Base-by-base conservation (phyloP, 306 rosid species). In the Carpinus viminea region DNA sequence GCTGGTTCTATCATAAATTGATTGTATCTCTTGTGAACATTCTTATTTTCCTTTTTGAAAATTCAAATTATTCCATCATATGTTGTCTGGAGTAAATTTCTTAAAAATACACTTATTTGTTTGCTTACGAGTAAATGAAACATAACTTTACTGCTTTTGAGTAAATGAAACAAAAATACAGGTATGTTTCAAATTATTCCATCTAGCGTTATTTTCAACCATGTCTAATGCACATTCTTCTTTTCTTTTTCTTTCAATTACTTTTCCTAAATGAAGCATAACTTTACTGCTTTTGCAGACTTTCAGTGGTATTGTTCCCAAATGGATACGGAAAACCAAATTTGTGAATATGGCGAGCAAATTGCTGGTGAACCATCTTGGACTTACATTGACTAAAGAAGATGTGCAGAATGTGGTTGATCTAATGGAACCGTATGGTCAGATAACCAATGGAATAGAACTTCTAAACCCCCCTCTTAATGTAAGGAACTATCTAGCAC, bases 371-470 rank as follows among this genome's bases (percentile, higher is more conserved):
- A 88, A 86, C 87, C 97, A 92, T 90, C 90, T 94, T 74, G 98
- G 98, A 68, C 82, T 94, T 55, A 78, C 89, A 78, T 83, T 94
- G 84, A 82, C 97, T 72, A 88, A 88, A 80, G 92, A 89, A 73
- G 98, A 92, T 87, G 79, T 94, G 80, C 90, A 89, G 83, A 88
- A 76, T 73, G 97, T 89, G 89, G 98, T 91, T 80, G 97, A 92
- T 72, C 84, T 92, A 78, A 94, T 94, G 98, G 98, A 94, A 75
- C 98, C 98, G 57, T 94, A 94, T 84, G 98, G 98, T 68, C 98
- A 94, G 90, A 91, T 94, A 85, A 91, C 86, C 91, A 92, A 92
- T 78, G 98, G 98, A 83, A 87, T 94, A 70, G 98, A 94, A 88
- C 88, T 90, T 86, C 88, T 94, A 70, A 94, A 88, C 75, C 97